Percentiles rank a stretch among this genome's conserved stretches.
Conservation (phyloP, 768 basidiomycete genomes). For the Rhodotorula diobovata region DNA sequence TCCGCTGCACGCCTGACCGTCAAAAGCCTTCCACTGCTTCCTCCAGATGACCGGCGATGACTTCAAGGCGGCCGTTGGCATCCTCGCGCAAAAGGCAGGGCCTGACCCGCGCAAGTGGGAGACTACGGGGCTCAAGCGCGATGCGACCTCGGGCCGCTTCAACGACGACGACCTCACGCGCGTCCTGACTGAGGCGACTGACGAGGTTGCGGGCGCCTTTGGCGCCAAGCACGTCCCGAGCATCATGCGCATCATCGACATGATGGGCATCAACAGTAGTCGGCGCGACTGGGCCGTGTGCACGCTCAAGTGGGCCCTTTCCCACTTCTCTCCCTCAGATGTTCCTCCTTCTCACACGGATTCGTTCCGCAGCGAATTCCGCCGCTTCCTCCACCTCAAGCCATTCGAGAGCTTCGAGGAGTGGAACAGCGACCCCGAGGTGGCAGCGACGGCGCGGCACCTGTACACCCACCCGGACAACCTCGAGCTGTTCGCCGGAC, state of each 20-base stretch:
- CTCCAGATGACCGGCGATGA: constrained; percentile 24
- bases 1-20: neutral
- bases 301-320: constrained; percentile 46
- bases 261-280: constrained; percentile 6
- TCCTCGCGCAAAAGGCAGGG: neutral
- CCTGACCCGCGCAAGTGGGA: constrained; percentile 16
- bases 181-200: constrained; percentile 22
- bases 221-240: constrained; percentile 21
- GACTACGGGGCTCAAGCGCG: constrained; percentile 14
- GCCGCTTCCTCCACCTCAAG: constrained; percentile 14
- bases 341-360: too few relatives aligned
- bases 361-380: constrained; percentile 46
- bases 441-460: constrained; percentile 52
- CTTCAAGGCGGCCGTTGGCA: neutral
- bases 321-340: too few relatives aligned
- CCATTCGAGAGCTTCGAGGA: constrained; percentile 36
- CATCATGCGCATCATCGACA: constrained; percentile 23
- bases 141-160: constrained; percentile 8
- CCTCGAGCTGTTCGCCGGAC: constrained; percentile 63
- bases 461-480: constrained; percentile 73
- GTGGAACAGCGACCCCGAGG: constrained; percentile 48
- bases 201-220: constrained; percentile 28
- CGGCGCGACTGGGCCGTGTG: constrained; percentile 48
- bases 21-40: too few relatives aligned
- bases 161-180: constrained; percentile 22